Evolutionary conservation across 2,329 filamentous ascomycete genomes (phyloP), one percentile per base, ranked within the genome.

Genomic region (Neurospora crassa): DNA sequence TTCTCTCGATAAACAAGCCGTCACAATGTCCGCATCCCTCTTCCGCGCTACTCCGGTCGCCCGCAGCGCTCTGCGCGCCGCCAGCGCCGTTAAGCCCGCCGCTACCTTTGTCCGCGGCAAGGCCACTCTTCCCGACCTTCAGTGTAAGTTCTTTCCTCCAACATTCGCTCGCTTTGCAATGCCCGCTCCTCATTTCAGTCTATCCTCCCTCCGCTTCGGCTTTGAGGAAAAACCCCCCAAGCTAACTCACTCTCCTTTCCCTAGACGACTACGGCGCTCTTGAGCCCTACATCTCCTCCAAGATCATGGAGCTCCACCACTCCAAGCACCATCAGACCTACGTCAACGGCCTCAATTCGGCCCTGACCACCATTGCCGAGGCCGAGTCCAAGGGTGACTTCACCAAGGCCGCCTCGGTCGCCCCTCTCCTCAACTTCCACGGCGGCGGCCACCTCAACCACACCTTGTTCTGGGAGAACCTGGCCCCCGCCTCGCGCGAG

Each of bases 241-340:
- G 24, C 67, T 71, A 47, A 75, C 68, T 68, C 6, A 3, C 24
- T 0, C 24, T 8, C 34, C 34, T 37, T 10, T 1, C 14, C 24
- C 14, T 76, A 97, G 95, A 98, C 81, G 96, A 97, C 87, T 99
- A 97, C 82, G 93, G 91, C 80, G 96, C 94, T 69, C 93, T 99
- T 78, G 96, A 99, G 85, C 89, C 89, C 69, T 87, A 89, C 82
- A 93, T 94, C 83, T 92, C 90, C 42, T 84, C 84, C 76, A 87
- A 93, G 79, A 94, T 93, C 80, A 94, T 94, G 92, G 88, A 91
- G 80, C 87, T 94, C 69, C 92, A 94, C 80, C 91, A 94, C 82
- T 83, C 84, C 80, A 93, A 92, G 82, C 92, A 94, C 80, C 92
- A 94, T 81, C 89, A 92, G 78, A 86, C 92, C 42, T 94, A 94